Evolutionary conservation across 1,139 yeast species (phyloP).

Genomic region (Diutina mesorugosa): DNA sequence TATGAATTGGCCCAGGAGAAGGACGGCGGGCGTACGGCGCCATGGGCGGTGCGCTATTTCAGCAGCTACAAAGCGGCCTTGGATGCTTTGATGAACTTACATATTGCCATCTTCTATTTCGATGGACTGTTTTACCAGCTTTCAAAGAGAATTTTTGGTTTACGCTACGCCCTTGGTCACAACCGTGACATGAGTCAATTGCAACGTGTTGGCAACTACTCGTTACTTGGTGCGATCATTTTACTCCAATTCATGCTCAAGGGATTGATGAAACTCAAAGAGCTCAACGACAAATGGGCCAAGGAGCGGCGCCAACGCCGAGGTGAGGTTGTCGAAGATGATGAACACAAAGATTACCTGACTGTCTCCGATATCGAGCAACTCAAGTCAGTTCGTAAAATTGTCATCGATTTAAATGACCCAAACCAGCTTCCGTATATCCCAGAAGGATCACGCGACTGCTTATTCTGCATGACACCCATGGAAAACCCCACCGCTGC

Average conservation of each 20-base stretch:
- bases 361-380: slow-evolving; percentile 4
- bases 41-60: slow-evolving; percentile 11
- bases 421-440: slow-evolving; percentile 49
- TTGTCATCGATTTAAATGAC: slow-evolving; percentile 42
- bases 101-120: slow-evolving; percentile 72
- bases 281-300: slow-evolving; percentile 12
- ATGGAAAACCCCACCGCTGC: slow-evolving; percentile 82
- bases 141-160: slow-evolving; percentile 64
- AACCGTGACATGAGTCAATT: slow-evolving; percentile 34
- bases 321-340: slow-evolving; percentile 7
- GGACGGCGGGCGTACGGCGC: slow-evolving; percentile 5
- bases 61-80: slow-evolving; percentile 30
- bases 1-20: slow-evolving; percentile 5
- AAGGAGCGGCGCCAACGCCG: slow-evolving; percentile 5
- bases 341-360: slow-evolving; percentile 3
- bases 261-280: slow-evolving; percentile 20
- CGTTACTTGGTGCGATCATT: slow-evolving; percentile 61
- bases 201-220: slow-evolving; percentile 48
- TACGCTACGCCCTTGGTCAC: slow-evolving; percentile 69
- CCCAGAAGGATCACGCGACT: slow-evolving; percentile 56
- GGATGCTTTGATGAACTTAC: slow-evolving; percentile 48
- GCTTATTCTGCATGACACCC: slow-evolving; percentile 71
- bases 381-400: slow-evolving; percentile 5
- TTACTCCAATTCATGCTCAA: slow-evolving; percentile 46
- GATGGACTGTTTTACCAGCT: slow-evolving; percentile 70